Conservation (phyloP, 441 rosid genomes). For the Breynia disticha region DNA sequence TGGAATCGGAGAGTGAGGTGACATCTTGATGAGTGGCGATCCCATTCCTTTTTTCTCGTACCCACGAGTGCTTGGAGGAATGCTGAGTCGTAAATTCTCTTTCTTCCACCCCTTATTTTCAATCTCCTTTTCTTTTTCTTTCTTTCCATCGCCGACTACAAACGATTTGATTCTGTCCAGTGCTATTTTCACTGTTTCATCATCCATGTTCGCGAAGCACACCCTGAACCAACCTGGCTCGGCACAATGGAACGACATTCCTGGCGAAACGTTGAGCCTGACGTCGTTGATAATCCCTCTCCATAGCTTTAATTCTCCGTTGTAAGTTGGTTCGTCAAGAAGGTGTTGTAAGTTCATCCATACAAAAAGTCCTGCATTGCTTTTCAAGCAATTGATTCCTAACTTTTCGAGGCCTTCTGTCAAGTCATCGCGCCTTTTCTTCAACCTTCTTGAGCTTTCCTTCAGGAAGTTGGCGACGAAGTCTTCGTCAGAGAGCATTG, state of each 20-base stretch:
- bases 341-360: constrained; percentile 81
- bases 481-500: constrained; percentile 59
- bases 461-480: constrained; percentile 40
- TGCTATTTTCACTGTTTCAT: constrained; percentile 53
- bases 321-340: constrained; percentile 35
- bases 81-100: constrained; percentile 52
- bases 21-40: constrained; percentile 20
- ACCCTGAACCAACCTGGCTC: constrained; percentile 94
- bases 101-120: constrained; percentile 20
- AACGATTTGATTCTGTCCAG: constrained; percentile 53
- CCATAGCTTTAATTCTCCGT: constrained; percentile 63
- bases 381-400: constrained; percentile 48
- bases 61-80: constrained; percentile 21
- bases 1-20: constrained; percentile 65
- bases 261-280: constrained; percentile 82
- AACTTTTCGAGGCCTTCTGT: constrained; percentile 37
- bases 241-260: constrained; percentile 69
- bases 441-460: constrained; percentile 45
- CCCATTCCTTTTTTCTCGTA: constrained; percentile 16
- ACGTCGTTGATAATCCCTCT: constrained; percentile 56
- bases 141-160: constrained; percentile 21
- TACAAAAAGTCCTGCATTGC: constrained; percentile 63
- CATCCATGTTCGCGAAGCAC: constrained; percentile 85
- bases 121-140: constrained; percentile 28
- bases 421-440: constrained; percentile 33